These are phyloP conservation scores for Coffea canephora DNA, from an alignment of 257 asterid genomes.

Conservation along the genomic window DNA sequence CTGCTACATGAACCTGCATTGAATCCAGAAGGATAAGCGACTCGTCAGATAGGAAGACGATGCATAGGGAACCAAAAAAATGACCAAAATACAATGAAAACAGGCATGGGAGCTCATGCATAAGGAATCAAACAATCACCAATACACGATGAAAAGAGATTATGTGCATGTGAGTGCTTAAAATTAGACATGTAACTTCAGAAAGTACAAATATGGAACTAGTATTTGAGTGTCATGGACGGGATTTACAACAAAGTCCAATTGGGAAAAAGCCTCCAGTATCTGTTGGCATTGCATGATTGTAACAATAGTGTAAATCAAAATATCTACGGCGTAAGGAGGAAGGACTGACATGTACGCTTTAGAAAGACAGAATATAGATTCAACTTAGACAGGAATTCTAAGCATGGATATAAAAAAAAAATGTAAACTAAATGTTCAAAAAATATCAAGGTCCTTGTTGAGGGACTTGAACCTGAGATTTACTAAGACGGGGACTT, in stretches of 20 bases:
- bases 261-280: not conserved
- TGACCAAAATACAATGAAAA: not conserved
- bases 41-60: not conserved
- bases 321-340: not conserved
- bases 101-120: not conserved
- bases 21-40: constrained; percentile 7
- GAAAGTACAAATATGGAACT: not conserved
- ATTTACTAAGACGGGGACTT: not conserved
- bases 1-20: constrained; percentile 82
- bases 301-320: not conserved
- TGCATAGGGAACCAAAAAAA: too few relatives aligned
- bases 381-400: not conserved
- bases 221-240: not conserved
- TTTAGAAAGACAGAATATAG: not conserved
- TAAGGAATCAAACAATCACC: too few relatives aligned
- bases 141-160: too few relatives aligned
- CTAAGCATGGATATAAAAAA: not conserved
- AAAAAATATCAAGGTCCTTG: not conserved
- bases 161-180: not conserved
- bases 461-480: not conserved
- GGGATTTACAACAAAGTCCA: not conserved
- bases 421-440: not conserved
- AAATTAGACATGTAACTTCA: not conserved
- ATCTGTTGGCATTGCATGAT: not conserved
- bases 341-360: not conserved